phyloP scores from a whole-genome alignment of 352 stramenopile genomes.

The Phytopythium litorale region DNA sequence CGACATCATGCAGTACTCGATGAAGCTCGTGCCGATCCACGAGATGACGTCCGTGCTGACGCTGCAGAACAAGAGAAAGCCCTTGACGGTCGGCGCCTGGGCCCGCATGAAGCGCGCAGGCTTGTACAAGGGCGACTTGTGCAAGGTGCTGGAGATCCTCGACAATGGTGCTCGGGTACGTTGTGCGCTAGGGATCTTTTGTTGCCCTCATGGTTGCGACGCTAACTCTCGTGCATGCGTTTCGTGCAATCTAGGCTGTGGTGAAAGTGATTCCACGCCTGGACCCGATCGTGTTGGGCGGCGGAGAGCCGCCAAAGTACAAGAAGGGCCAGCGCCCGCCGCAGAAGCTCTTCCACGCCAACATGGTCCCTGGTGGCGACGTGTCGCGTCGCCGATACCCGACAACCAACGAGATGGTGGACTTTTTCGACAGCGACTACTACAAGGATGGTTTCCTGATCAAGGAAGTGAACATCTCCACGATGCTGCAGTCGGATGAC shows the following conservation, averaged over 20 bases:
- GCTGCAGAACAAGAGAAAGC: slow-evolving; percentile 82
- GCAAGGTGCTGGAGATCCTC: slow-evolving; percentile 85
- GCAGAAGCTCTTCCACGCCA: slow-evolving; percentile 78
- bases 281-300: slow-evolving; percentile 67
- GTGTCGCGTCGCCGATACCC: slow-evolving; percentile 66
- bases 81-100: slow-evolving; percentile 72
- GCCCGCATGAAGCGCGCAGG: slow-evolving; percentile 83
- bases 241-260: slow-evolving; percentile 36
- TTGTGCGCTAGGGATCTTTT: not conserved
- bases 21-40: slow-evolving; percentile 88
- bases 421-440: slow-evolving; percentile 86
- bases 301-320: slow-evolving; percentile 82
- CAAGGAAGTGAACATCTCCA: slow-evolving; percentile 86
- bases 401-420: slow-evolving; percentile 81
- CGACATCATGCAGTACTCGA: slow-evolving; percentile 84
- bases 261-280: slow-evolving; percentile 86
- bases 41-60: slow-evolving; percentile 90
- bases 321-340: slow-evolving; percentile 87
- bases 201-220: not conserved
- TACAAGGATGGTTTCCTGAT: slow-evolving; percentile 87
- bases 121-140: slow-evolving; percentile 85
- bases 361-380: slow-evolving; percentile 61
- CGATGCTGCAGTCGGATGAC: slow-evolving; percentile 83
- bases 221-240: not conserved
- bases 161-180: slow-evolving; percentile 76